Base-by-base conservation (phyloP, 108 stramenopile species). In the Ochromonas danica region DNA sequence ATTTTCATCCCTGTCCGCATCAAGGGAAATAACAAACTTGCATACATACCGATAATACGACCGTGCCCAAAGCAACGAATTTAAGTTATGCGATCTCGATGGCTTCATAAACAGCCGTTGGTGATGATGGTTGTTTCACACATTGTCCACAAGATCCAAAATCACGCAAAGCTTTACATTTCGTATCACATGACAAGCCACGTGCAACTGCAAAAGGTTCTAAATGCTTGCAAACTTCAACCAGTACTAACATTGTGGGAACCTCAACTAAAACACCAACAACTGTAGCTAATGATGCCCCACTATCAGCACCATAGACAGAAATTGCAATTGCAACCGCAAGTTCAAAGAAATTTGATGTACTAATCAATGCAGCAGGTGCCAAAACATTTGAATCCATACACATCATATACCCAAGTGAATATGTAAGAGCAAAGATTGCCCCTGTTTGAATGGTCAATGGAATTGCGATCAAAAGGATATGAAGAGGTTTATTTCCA, bases 301-400 rank as follows among this genome's bases (percentile, higher is more conserved):
- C 77, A 2, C 61, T 62, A 1, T 10, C 38, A 3, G 42, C 3
- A 1, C 77, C 77, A 35, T 39, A 78, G 38, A 40, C 6, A 1
- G 77, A 2, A 17, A 78, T 41, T n/a, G 77, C 77, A 27, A 78
- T 61, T 1, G 77, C 77, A 2, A 78, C 42, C 61, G 30, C 77
- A 57, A 78, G 39, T 60, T 78, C 77, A 22, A 78, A 78, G 77
- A 78, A 78, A 35, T 78, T 78, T 1, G 77, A 78, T 1, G 77
- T 43, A 17, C 61, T 27, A 35, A 78, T 78, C 61, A 78, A 27
- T 1, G 40, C 45, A 1, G 77, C 77, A 6, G 77, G 77, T 30
- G 38, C 77, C 3, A 42, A 22, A 14, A 78, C 27, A 36, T 2
- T 61, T 10, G 6, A 61, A 3, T 60, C 57, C 57, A 78, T 22